Base-by-base conservation (phyloP, 73 alveolate species). In the Blepharisma japonicum region DNA sequence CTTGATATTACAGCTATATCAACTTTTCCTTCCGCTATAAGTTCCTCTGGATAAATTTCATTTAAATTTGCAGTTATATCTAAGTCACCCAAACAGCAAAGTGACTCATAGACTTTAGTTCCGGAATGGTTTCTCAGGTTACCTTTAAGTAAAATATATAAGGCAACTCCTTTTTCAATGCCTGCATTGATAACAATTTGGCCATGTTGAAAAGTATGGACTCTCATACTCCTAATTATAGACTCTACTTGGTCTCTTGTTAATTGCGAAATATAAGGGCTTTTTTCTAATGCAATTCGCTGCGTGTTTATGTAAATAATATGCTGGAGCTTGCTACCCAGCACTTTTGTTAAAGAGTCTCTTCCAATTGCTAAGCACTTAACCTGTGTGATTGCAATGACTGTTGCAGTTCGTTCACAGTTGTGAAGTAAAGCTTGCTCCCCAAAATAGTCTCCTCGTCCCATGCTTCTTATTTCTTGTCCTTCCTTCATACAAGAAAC, bases 11-110 rank as follows among this genome's bases (percentile, higher is more conserved):
- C 83, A 6, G 86, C 94, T 7, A 82, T 38, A 48, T 82, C 27
- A 27, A 84, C 55, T 38, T 54, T 71, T 55, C 82, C 83, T 56
- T 83, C 87, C 18, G 90, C 89, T 20, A 70, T 54, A 49, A 81
- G 66, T 45, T 87, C 83, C 5, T 46, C 56, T 11, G 83, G 79
- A 45, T 81, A 83, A 27, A 56, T 6, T 47, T 21, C 56, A 6
- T 54, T 54, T 6, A 39, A 14, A 6, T 32, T 6, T 55, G 42
- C 45, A 55, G 56, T 49, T n/a, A 81, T 51, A n/a, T 71, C 81
- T 6, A 72, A 67, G 5, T 71, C 71, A n/a, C 87, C 93, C 45
- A 39, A 86, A 3, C 55, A 46, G 42, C 42, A 32, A 32, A 32
- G 42, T 32, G 42, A 32, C 42, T 32, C 42, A 32, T 32, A 32